phyloP scores from a whole-genome alignment of 768 basidiomycete genomes.

The Lentinula sp. region DNA sequence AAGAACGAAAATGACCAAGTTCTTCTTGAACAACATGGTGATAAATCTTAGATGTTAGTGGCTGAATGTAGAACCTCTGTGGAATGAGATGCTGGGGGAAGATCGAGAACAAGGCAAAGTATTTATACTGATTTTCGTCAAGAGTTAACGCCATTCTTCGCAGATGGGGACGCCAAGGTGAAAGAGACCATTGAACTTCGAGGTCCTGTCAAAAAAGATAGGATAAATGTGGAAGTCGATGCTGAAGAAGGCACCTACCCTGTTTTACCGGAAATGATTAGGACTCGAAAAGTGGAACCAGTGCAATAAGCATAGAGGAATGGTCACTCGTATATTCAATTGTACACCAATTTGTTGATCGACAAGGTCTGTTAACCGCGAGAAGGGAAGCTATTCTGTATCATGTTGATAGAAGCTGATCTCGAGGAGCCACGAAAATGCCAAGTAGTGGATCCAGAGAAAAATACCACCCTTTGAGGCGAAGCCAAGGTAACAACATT shows the following conservation, averaged over 20 bases:
- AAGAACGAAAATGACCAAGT: constrained; percentile 25
- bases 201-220: neutral
- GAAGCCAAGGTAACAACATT: neutral
- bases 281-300: neutral
- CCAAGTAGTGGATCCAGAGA: neutral
- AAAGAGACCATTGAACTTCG: neutral
- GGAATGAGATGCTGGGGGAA: neutral
- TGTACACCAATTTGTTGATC: neutral
- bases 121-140: neutral
- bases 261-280: neutral
- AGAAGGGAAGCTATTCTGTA: neutral
- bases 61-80: neutral
- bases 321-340: neutral
- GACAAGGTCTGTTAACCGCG: neutral
- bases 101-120: neutral
- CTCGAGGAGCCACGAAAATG: neutral
- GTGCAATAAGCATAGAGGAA: neutral
- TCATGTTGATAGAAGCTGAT: neutral
- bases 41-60: neutral
- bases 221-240: neutral
- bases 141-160: neutral
- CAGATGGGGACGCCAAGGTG: neutral
- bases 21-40: constrained; percentile 29
- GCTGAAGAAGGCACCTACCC: neutral
- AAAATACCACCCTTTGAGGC: neutral